Base-by-base conservation (phyloP, 345 rosid species). In the Fremontodendron californicum region DNA sequence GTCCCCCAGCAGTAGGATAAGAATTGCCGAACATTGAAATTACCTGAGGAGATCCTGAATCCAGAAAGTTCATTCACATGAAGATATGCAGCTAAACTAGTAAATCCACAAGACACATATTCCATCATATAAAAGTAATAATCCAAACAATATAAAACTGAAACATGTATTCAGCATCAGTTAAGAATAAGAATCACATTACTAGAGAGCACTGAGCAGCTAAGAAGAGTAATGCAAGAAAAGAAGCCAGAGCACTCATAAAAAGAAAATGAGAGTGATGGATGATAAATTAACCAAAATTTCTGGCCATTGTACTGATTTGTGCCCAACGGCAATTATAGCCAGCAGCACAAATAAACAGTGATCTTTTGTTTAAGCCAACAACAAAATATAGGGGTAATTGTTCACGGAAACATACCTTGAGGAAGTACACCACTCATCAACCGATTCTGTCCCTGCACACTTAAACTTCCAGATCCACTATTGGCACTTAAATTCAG, bases 1-100 rank as follows among this genome's bases (percentile, higher is more conserved):
- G 97, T 60, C 94, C 97, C 25, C 93, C 97, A 40, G 82, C 90
- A 74, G 85, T 63, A 71, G 91, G 93, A 85, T 94, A 94, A 54
- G 97, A 89, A 78, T 82, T 88, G 75, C 91, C 89, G 37, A 94
- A 61, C 93, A 94, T 92, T 57, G 98, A 92, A 79, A 92, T 88
- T 51, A 92, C 97, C 82, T 94, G 98, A 29, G 97, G 87, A 77
- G 96, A 90, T 81, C 97, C 99, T 96, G 96, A 80, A 88, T 62
- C 73, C 74, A 81, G 66, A 75, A 77, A 39, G 45, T 46, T 81
- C 74, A 69, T 45, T 68, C 65, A 64, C 46, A 43, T 65, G 25
- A 73, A 46, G 65, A 84, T 72, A 29, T 66, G 54, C 10, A 23
- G 73, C 65, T 21, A 78, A 67, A 19, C 35, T 12, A 51, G 54